Base-by-base conservation (phyloP, 202 grass and related monocot species). In the Panicum hallii region DNA sequence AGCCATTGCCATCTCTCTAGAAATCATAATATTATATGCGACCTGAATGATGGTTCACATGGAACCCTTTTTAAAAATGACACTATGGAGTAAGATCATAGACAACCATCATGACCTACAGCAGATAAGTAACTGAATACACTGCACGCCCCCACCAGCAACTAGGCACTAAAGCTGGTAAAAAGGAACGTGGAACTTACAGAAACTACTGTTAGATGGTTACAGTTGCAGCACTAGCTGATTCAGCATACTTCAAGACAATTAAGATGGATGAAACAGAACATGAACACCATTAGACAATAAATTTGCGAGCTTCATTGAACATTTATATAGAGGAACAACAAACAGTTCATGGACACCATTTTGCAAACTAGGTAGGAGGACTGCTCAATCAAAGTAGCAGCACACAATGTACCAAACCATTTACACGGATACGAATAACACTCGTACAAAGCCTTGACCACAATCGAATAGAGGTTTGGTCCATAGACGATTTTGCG, bases 351-450 rank as follows among this genome's bases (percentile, higher is more conserved):
- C 41, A 72, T 67, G 30, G 74, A 79, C 68, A 84, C 63, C 20
- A 22, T 78, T 72, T 79, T 72, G 80, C 86, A 83, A 72, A 72
- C 46, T 83, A 78, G 67, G 38, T 79, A 84, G 75, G 19, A 84
- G 75, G 19, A 67, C 81, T 84, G 75, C 75, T 60, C 75, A 79
- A 84, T 73, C 86, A 43, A 67, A 79, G 67, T 78, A 81, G 65
- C 41, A 83, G 55, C 63, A 84, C 79, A 75, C 41, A 62, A 63
- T 63, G 80, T 22, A 75, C 67, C 81, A 82, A 90, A 79, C 72
- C 82, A 93, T 93, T 93, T 90, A 87, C 91, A 89, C 57, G 46
- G 84, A 86, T 81, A 79, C 13, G 42, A 90, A 80, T 87, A 90
- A 70, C 52, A 85, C 77, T 66, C 72, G 9, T 85, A 90, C 85